Evolutionary conservation across 768 basidiomycete genomes (phyloP), one percentile per base, ranked within the genome.

Genomic region (Rhizopogon salebrosus): DNA sequence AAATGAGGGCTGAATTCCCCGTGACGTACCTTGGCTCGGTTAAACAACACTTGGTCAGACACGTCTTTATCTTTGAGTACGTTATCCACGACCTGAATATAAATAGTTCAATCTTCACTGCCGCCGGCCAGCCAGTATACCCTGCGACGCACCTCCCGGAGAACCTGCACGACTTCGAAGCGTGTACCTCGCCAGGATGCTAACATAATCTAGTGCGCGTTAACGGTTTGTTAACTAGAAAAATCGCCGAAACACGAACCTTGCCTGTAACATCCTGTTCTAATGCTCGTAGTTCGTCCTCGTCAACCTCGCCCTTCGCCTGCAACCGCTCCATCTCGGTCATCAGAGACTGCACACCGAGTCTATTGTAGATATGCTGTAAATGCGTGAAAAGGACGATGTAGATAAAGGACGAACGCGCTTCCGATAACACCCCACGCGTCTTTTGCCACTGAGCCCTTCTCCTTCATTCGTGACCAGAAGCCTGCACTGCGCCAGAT

Each of bases 101-200:
- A 36, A 10, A 24, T 49, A 26, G 40, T 52, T 53, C 18, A 52
- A 55, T 18, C 42, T 35, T 9, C n/a, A 51, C 29, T 37, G n/a
- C 29, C 24, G 29, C 22, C 20, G 37, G 42, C 69, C 40, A 48
- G 23, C 20, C n/a, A 26, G 22, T 14, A 36, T 11, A 53, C 22
- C 8, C 20, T 34, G 9, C 20, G 6, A 31, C 61, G 45, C 41
- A 75, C 82, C 75, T 91, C 85, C 48, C 92, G 80, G 43, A 95
- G 75, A 13, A 98, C 92, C 61, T 92, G 89, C 20, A 89, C 80
- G 38, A 98, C 93, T 72, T 99, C 97, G 64, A 98, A 83, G 49
- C 95, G 84, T 3, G 95, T 95, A 13, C 95, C 97, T 53, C 94
- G 85, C 97, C 97, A 99, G 23, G 95, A 95, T 6, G 95, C 95